These are phyloP conservation scores for Bidens hawaiensis DNA, from an alignment of 140 eudicot species.

Conservation along the genomic window DNA sequence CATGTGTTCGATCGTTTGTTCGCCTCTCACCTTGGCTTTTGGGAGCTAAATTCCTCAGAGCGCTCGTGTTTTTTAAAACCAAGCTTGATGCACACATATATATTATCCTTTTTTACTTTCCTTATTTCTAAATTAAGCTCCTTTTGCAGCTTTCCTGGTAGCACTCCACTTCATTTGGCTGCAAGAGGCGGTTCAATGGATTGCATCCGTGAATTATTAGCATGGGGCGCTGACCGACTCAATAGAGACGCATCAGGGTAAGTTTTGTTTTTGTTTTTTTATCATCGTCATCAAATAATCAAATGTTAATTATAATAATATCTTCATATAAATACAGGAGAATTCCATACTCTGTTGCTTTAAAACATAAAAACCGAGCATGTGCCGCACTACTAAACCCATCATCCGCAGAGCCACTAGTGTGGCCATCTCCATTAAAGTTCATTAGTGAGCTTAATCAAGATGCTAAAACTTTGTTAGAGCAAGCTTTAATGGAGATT, in stretches of 20 bases:
- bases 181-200: slow-evolving; percentile 97
- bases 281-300: neutral
- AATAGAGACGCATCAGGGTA: slow-evolving; percentile 93
- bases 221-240: slow-evolving; percentile 97
- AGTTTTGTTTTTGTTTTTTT: neutral
- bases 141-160: slow-evolving; percentile 62
- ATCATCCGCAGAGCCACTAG: slow-evolving; percentile 81
- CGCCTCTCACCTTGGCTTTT: too few species aligned
- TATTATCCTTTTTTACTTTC: neutral
- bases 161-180: slow-evolving; percentile 96
- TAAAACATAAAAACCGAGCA: slow-evolving; percentile 58
- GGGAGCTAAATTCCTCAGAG: neutral
- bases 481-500: slow-evolving; percentile 81
- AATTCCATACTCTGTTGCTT: slow-evolving; percentile 69
- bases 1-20: too few species aligned
- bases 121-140: neutral
- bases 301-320: neutral
- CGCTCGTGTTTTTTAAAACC: neutral
- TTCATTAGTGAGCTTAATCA: slow-evolving; percentile 88
- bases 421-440: slow-evolving; percentile 93
- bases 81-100: neutral
- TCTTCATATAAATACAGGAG: slow-evolving; percentile 46
- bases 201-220: slow-evolving; percentile 83
- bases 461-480: slow-evolving; percentile 76
- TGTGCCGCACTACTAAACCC: slow-evolving; percentile 90